Evolutionary conservation across 176 grass and related monocot genomes (phyloP), one percentile per base, ranked within the genome.

Genomic region (Metroxylon sagu): DNA sequence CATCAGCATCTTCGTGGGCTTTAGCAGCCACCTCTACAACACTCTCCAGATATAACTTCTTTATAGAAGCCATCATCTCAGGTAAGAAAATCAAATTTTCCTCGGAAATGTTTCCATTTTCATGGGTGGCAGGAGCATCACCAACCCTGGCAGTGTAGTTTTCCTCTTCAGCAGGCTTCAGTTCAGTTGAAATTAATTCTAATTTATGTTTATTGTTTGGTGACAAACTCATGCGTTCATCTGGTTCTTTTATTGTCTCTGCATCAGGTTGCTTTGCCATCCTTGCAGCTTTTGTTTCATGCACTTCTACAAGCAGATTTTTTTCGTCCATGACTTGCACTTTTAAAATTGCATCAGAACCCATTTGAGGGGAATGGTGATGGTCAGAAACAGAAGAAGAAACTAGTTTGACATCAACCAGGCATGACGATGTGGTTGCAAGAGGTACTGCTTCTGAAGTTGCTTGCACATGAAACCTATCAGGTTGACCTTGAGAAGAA

Each of bases 21-120:
- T 73, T 69, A 43, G 19, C 19, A 50, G 64, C 12, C 27, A 62
- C 75, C 51, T 78, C 75, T 54, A 82, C 76, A 55, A 52, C 60
- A 67, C 69, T 84, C 81, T 88, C 81, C 60, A 92, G 55, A 60
- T 71, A 71, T 10, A 79, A 78, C 29, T 53, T 82, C 60, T 74
- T 97, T 64, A 91, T 80, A 69, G 92, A 78, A 35, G 82, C 78
- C 63, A 82, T 80, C 67, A 96, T 73, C 50, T 96, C 79, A 15
- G 82, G 81, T 59, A 88, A 56, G 54, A 84, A 75, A 69, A 61
- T 75, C 71, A 82, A 66, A 60, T 50, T 76, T 64, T 70, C 84
- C 55, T 65, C 70, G 1, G 64, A 59, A 73, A 72, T 68, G 71
- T 74, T 30, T 48, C 59, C 61, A 75, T 66, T 63, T 83, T 82